phyloP scores from a whole-genome alignment of 2,329 filamentous ascomycete species.

The Sclerotinia minor region DNA sequence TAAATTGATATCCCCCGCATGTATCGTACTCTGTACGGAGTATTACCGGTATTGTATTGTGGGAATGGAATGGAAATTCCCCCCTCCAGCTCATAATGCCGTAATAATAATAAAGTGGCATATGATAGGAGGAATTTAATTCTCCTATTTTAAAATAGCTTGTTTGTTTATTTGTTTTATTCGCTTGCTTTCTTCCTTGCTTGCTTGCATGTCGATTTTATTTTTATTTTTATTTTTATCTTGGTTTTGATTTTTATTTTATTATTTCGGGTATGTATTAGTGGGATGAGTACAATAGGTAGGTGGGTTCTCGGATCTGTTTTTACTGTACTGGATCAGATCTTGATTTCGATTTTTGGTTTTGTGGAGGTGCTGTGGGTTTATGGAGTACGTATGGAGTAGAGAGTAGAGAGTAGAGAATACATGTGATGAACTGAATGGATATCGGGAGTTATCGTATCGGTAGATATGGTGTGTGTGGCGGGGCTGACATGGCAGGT shows the following conservation, averaged over 20 bases:
- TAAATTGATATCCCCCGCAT: neutral
- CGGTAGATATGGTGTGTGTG: neutral
- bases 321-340: too few relatives aligned
- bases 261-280: neutral
- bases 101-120: neutral
- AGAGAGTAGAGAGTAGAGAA: neutral
- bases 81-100: neutral
- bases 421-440: neutral
- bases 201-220: neutral
- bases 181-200: too few relatives aligned
- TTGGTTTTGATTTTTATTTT: too few relatives aligned
- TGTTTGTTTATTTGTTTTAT: too few relatives aligned
- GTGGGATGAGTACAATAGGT: neutral
- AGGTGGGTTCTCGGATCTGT: neutral
- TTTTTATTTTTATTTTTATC: too few relatives aligned
- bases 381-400: too few relatives aligned
- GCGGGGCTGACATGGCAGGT: too few relatives aligned
- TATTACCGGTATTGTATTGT: too few relatives aligned
- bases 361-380: neutral
- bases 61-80: neutral
- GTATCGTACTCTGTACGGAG: neutral
- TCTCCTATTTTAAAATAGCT: neutral
- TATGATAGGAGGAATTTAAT: conserved; percentile 9
- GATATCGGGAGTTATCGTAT: conserved; percentile 3
- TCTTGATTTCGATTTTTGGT: neutral